Evolutionary conservation across 23 red algal species (phyloP).

Genomic region (Gracilaria domingensis): DNA sequence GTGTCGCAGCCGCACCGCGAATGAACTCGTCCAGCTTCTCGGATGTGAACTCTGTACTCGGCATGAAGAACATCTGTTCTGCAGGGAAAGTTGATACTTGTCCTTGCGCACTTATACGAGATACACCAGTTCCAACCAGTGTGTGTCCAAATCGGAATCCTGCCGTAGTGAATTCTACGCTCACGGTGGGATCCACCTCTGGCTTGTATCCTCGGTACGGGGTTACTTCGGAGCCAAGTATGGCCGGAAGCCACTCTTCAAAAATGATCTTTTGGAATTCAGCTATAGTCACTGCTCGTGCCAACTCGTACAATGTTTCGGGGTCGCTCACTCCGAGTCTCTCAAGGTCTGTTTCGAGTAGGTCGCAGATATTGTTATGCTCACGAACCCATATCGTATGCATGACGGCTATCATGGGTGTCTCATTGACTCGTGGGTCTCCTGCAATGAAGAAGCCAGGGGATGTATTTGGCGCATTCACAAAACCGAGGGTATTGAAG

Average conservation of each 20-base stretch:
- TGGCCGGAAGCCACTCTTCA: conserved; percentile 47
- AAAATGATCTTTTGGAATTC: conserved; percentile 42
- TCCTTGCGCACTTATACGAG: neutral
- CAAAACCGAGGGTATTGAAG: conserved; percentile 14
- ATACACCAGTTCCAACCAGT: conserved; percentile 16
- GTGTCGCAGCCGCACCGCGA: conserved; percentile 7
- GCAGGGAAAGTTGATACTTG: neutral
- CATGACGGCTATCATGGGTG: conserved; percentile 27
- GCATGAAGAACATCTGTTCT: conserved; percentile 39
- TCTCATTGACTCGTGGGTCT: conserved; percentile 54
- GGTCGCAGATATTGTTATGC: conserved; percentile 34
- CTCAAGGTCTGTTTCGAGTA: neutral
- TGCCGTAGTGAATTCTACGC: conserved; percentile 56
- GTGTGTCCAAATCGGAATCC: conserved; percentile 60
- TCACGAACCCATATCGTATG: conserved; percentile 58
- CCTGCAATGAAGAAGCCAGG: conserved; percentile 53
- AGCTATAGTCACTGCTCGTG: conserved; percentile 26
- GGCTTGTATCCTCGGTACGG: conserved; percentile 36
- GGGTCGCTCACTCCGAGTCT: neutral
- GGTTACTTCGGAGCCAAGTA: conserved; percentile 8
- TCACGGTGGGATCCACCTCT: conserved; percentile 41
- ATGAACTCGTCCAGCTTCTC: conserved; percentile 28
- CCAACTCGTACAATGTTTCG: conserved; percentile 22
- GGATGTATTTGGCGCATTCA: conserved; percentile 16
- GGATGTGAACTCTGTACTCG: neutral